phyloP scores from a whole-genome alignment of 345 rosid genomes.

The Sonneratia alba region DNA sequence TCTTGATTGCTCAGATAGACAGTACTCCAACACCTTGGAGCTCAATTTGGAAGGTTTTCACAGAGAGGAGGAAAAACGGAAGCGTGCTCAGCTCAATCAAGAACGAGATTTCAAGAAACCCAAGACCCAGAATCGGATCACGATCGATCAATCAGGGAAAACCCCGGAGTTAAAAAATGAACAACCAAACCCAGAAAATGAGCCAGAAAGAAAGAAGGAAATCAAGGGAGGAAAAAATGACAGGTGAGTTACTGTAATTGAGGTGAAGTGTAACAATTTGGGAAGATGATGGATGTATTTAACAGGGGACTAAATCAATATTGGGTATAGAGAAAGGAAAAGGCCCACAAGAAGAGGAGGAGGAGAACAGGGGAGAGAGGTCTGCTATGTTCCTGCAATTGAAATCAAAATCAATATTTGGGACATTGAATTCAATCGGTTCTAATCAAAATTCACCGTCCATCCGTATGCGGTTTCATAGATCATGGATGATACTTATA shows the following conservation, averaged over 20 bases:
- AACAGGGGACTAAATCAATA: not conserved
- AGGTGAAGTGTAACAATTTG: not conserved
- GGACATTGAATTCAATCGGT: slow-evolving; percentile 25
- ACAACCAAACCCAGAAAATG: not conserved
- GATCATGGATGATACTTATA: slow-evolving; percentile 2
- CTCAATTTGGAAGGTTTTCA: too few relatives aligned
- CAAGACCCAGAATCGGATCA: not conserved
- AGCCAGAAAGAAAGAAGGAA: not conserved
- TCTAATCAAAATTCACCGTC: slow-evolving; percentile 9
- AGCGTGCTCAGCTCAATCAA: not conserved
- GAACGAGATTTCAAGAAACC: not conserved
- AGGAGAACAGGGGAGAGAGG: not conserved
- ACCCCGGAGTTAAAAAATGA: too few relatives aligned
- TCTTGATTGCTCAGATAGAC: slow-evolving; percentile 7
- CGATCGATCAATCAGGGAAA: not conserved
- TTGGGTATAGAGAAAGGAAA: not conserved
- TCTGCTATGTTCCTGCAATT: not conserved
- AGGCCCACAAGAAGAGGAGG: not conserved
- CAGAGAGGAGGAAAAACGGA: not conserved
- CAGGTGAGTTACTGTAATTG: not conserved
- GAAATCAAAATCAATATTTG: not conserved
- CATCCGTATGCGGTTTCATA: slow-evolving; percentile 23
- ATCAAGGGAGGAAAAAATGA: not conserved
- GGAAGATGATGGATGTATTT: not conserved
- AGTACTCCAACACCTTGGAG: slow-evolving; percentile 1